These are phyloP conservation scores for Camelina neglecta DNA, from an alignment of 345 rosid genomes.

Conservation along the genomic window DNA sequence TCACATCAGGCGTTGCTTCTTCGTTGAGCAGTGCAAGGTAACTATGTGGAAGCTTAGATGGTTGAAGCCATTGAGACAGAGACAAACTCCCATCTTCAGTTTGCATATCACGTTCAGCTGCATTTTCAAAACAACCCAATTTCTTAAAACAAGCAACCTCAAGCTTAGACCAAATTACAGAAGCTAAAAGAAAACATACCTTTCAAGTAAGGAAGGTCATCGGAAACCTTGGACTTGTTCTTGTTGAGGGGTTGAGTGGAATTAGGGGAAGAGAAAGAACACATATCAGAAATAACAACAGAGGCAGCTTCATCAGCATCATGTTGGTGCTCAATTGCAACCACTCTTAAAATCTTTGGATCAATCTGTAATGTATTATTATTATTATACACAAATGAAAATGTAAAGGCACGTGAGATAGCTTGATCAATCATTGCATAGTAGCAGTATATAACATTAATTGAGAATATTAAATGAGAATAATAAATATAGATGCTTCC, in stretches of 20 bases:
- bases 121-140: background rate
- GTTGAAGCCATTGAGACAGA: conserved; percentile 42
- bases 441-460: background rate
- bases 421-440: background rate
- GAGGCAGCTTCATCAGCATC: conserved; percentile 69
- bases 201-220: conserved; percentile 27
- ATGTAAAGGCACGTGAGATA: conserved; percentile 2
- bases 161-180: background rate
- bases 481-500: background rate
- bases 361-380: conserved; percentile 55
- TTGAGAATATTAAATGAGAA: background rate
- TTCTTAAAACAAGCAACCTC: conserved; percentile 5
- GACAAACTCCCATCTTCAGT: conserved; percentile 3
- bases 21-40: conserved; percentile 42
- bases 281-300: conserved; percentile 60
- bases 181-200: conserved; percentile 35
- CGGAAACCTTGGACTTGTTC: conserved; percentile 16
- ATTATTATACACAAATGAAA: background rate
- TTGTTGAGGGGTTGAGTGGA: conserved; percentile 10
- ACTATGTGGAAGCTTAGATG: conserved; percentile 39
- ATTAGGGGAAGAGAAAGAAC: conserved; percentile 48
- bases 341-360: conserved; percentile 64
- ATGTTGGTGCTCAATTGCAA: conserved; percentile 71
- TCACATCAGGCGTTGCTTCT: conserved; percentile 25
- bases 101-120: conserved; percentile 36